Evolutionary conservation across 2,329 filamentous ascomycete genomes (phyloP).

Genomic region (Didymella pinodella): DNA sequence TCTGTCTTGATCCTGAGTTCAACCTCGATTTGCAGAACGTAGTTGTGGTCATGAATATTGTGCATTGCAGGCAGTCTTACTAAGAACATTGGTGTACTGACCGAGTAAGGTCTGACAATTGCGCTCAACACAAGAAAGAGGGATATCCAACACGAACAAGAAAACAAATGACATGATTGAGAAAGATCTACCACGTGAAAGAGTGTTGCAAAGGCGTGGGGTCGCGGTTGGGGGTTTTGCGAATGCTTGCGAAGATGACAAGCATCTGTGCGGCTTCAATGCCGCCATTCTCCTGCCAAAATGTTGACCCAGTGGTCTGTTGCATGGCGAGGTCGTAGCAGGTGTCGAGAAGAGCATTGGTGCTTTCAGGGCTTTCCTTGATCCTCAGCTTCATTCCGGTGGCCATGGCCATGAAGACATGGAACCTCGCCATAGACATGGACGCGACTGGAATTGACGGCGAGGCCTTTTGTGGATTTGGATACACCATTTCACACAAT

Average conservation of each 20-base stretch:
- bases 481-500: conserved; percentile 47
- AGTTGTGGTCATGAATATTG: neutral
- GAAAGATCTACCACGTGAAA: conserved; percentile 39
- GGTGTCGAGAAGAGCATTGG: conserved; percentile 45
- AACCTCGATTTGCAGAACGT: neutral
- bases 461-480: conserved; percentile 33
- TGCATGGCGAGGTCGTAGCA: conserved; percentile 50
- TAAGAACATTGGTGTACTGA: conserved; percentile 2
- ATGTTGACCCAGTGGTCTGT: conserved; percentile 38
- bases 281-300: conserved; percentile 47
- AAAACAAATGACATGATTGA: neutral
- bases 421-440: conserved; percentile 46
- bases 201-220: conserved; percentile 39
- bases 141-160: conserved; percentile 1
- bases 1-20: neutral
- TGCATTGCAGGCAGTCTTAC: neutral
- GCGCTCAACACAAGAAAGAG: neutral
- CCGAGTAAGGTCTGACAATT: neutral
- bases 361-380: conserved; percentile 38
- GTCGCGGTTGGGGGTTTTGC: conserved; percentile 29
- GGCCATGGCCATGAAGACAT: conserved; percentile 50
- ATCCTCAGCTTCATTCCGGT: conserved; percentile 48
- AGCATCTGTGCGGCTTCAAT: conserved; percentile 46
- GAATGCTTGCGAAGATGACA: conserved; percentile 43
- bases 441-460: conserved; percentile 33